Conservation (phyloP, 1,284 basidiomycete genomes). For the Entoloma clypeatum region DNA sequence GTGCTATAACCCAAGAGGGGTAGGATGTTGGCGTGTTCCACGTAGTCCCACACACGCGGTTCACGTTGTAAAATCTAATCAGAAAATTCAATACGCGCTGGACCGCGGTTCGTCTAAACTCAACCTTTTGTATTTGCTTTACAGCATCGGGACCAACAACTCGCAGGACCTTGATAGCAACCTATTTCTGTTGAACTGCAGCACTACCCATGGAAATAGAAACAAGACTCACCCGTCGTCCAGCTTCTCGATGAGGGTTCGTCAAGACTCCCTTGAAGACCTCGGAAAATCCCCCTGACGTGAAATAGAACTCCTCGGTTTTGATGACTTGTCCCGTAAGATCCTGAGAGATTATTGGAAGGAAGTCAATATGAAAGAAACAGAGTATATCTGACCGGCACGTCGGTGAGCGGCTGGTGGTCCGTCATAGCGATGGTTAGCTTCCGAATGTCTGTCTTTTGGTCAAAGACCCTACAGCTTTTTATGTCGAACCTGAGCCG, state of each 20-base stretch:
- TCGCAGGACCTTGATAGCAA: conserved; percentile 20
- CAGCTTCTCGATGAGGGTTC: conserved; percentile 5
- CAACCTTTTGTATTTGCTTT: too few species aligned
- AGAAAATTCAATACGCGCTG: too few species aligned
- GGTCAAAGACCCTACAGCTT: too few species aligned
- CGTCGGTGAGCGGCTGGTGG: too few species aligned
- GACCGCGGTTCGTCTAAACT: too few species aligned
- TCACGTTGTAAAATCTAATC: conserved; percentile 17
- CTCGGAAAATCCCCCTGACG: conserved; percentile 17
- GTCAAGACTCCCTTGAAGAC: conserved; percentile 13
- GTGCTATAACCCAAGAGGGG: conserved; percentile 16
- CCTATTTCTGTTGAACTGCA: conserved; percentile 10
- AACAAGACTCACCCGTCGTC: not conserved
- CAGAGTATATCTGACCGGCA: not conserved
- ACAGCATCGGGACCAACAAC: conserved; percentile 11
- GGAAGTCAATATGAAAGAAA: not conserved
- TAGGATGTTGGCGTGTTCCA: conserved; percentile 17
- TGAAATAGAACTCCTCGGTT: conserved; percentile 3
- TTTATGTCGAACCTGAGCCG: too few species aligned
- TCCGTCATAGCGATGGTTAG: too few species aligned
- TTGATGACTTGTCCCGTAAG: not conserved
- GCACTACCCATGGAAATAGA: not conserved
- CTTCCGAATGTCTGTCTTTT: too few species aligned
- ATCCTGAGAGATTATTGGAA: not conserved
- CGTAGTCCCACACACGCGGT: conserved; percentile 14